These are phyloP conservation scores for Populus trichocarpa DNA, from an alignment of 441 rosid species.

Conservation along the genomic window DNA sequence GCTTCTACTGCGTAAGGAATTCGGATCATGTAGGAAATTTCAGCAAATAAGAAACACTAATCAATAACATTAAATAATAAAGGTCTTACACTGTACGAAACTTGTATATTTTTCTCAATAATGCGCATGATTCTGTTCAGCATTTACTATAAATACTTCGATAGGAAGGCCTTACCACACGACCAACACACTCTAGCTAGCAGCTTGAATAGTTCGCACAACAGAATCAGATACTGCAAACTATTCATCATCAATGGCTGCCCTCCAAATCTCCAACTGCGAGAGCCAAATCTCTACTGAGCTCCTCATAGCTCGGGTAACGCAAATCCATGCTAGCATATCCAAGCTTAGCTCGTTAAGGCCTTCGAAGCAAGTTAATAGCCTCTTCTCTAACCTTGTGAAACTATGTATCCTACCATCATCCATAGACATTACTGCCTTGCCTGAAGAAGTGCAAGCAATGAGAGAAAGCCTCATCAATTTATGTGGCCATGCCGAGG, in stretches of 20 bases:
- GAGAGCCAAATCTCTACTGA: slow-evolving; percentile 16
- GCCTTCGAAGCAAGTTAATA: slow-evolving; percentile 40
- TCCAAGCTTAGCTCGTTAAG: slow-evolving; percentile 35
- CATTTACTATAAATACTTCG: neutral
- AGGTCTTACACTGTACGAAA: neutral
- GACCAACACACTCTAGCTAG: neutral
- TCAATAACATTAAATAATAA: no score
- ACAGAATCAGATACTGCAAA: neutral
- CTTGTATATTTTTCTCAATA: neutral
- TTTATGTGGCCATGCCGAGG: slow-evolving; percentile 31
- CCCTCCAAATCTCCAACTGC: slow-evolving; percentile 18
- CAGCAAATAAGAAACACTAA: neutral
- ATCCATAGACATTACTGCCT: slow-evolving; percentile 23
- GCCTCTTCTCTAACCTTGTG: slow-evolving; percentile 36
- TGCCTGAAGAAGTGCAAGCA: slow-evolving; percentile 20
- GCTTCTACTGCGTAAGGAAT: neutral
- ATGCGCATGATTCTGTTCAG: neutral
- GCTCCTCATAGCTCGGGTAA: slow-evolving; percentile 27
- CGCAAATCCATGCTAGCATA: slow-evolving; percentile 26
- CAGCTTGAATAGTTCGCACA: neutral
- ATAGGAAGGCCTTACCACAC: neutral
- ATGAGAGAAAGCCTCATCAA: slow-evolving; percentile 31
- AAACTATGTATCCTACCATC: slow-evolving; percentile 33
- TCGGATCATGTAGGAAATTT: neutral
- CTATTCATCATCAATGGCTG: slow-evolving; percentile 14